phyloP scores from a whole-genome alignment of 805 yeast genomes.

The Lipomyces oligophaga region DNA sequence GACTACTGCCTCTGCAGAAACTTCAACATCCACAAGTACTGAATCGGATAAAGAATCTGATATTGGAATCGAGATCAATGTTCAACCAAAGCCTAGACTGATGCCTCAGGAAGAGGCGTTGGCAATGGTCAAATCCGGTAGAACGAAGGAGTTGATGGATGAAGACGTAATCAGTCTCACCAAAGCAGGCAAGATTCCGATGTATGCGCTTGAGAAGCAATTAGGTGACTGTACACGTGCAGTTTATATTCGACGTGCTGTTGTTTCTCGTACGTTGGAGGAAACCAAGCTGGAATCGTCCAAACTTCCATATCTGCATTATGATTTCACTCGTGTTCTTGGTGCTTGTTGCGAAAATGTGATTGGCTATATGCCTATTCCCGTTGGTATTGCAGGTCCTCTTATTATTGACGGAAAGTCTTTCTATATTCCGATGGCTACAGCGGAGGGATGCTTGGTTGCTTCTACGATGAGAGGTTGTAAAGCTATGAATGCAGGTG shows the following conservation, averaged over 20 bases:
- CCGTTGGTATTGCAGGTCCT: constrained; percentile 98
- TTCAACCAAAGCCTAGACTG: constrained; percentile 29
- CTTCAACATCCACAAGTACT: constrained; percentile 30
- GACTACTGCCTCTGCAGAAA: constrained; percentile 17
- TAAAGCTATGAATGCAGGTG: constrained; percentile 95
- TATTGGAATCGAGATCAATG: constrained; percentile 34
- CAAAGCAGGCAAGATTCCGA: constrained; percentile 72
- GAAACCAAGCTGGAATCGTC: constrained; percentile 73
- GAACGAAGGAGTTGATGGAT: constrained; percentile 59
- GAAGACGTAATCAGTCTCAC: constrained; percentile 73
- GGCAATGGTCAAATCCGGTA: constrained; percentile 64
- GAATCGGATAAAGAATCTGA: constrained; percentile 36
- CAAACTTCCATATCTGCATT: constrained; percentile 72
- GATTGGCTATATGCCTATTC: constrained; percentile 92
- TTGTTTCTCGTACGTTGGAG: constrained; percentile 78
- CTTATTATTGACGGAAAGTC: constrained; percentile 83
- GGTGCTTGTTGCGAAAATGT: constrained; percentile 99
- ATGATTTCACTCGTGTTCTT: constrained; percentile 92
- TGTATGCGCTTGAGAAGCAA: constrained; percentile 92
- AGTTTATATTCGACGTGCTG: constrained; percentile 85
- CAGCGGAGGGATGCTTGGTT: constrained; percentile 97
- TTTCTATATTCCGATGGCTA: constrained; percentile 95
- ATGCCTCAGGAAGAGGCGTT: constrained; percentile 56
- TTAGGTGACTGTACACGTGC: constrained; percentile 87
- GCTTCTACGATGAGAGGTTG: constrained; percentile 99